These are phyloP conservation scores for Biscogniauxia mediterranea DNA, from an alignment of 2,329 filamentous ascomycete genomes.

Conservation along the genomic window DNA sequence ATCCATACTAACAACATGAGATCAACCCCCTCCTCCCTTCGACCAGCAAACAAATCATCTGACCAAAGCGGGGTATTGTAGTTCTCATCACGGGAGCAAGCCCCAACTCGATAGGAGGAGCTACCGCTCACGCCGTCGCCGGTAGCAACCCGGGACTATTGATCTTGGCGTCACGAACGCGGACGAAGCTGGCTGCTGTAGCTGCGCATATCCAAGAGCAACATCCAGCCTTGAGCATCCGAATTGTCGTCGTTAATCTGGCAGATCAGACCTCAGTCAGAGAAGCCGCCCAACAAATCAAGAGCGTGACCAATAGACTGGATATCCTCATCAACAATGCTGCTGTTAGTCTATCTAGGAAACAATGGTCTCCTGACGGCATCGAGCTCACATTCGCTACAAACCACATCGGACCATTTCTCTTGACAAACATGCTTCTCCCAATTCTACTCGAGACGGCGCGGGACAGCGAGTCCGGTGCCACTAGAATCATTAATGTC, in stretches of 20 bases:
- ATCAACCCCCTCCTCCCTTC: background rate
- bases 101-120: conserved; percentile 36
- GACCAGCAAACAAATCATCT: conserved; percentile 12
- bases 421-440: conserved; percentile 40
- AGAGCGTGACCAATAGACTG: conserved; percentile 28
- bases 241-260: conserved; percentile 34
- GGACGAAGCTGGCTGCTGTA: conserved; percentile 32
- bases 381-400: conserved; percentile 38
- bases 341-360: conserved; percentile 33
- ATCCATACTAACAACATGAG: background rate
- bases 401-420: conserved; percentile 39
- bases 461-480: conserved; percentile 5
- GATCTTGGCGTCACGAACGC: conserved; percentile 39
- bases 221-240: conserved; percentile 11
- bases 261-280: conserved; percentile 31
- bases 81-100: conserved; percentile 42
- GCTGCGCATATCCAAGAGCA: conserved; percentile 19
- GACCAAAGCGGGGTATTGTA: conserved; percentile 27
- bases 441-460: conserved; percentile 26
- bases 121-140: conserved; percentile 36
- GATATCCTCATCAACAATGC: conserved; percentile 44
- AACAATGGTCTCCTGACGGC: conserved; percentile 30
- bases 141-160: conserved; percentile 32
- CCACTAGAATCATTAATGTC: conserved; percentile 15
- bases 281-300: conserved; percentile 32